Percentiles rank a stretch among this genome's conserved stretches.
phyloP scores from a whole-genome alignment of 176 grass and related monocot genomes.

The Zea luxurians region DNA sequence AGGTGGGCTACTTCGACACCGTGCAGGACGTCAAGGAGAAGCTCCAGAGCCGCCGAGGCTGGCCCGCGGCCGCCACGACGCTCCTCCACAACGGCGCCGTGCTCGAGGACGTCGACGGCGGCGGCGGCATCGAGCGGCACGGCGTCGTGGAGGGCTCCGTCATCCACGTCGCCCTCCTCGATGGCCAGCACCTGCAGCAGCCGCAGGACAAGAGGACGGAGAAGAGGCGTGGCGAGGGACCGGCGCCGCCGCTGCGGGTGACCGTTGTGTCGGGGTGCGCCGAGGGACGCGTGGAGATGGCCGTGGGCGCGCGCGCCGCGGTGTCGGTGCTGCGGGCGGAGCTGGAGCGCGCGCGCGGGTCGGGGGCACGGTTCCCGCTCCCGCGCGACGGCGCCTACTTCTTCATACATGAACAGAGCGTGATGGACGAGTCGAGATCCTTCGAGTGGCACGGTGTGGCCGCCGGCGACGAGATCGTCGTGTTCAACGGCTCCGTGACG shows the following conservation, averaged over 20 bases:
- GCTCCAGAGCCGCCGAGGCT: slow-evolving; percentile 51
- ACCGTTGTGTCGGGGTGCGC: slow-evolving; percentile 43
- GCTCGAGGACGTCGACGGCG: slow-evolving; percentile 17
- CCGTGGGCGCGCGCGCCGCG: slow-evolving; percentile 25
- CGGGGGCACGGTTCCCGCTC: slow-evolving; percentile 25
- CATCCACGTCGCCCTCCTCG: slow-evolving; percentile 44
- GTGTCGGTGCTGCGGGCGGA: slow-evolving; percentile 44
- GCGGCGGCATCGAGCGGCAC: slow-evolving; percentile 30
- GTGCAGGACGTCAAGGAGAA: slow-evolving; percentile 65
- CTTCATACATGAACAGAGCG: slow-evolving; percentile 55
- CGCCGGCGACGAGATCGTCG: slow-evolving; percentile 44
- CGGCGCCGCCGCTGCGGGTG: slow-evolving; percentile 30
- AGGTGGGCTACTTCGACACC: slow-evolving; percentile 73
- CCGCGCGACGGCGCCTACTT: slow-evolving; percentile 47
- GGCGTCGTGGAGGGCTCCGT: slow-evolving; percentile 53
- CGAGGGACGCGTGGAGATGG: slow-evolving; percentile 20
- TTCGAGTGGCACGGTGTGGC: slow-evolving; percentile 59
- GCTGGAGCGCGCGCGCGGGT: slow-evolving; percentile 16
- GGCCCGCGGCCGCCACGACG: slow-evolving; percentile 30
- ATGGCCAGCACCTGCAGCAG: not conserved
- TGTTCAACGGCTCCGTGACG: slow-evolving; percentile 42
- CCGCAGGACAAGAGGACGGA: not conserved
- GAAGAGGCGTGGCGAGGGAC: not conserved
- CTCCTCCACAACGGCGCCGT: slow-evolving; percentile 46
- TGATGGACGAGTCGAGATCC: slow-evolving; percentile 47